These are phyloP conservation scores for Zalaria sp. DNA, from an alignment of 2,329 filamentous ascomycete genomes.

Conservation along the genomic window DNA sequence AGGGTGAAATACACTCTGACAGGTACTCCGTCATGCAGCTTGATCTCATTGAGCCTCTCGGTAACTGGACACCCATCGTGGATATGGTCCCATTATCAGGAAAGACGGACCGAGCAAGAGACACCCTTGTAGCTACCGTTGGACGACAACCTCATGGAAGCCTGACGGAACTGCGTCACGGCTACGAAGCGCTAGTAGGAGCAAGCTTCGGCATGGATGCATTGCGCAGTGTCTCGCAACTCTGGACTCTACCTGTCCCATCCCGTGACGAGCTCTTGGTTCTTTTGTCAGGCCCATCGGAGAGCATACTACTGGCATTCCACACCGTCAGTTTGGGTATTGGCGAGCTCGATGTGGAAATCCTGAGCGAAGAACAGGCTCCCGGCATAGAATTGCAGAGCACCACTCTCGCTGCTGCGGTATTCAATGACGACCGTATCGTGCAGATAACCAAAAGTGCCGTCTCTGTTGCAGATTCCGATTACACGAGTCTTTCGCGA, in stretches of 20 bases:
- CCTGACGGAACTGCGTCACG: constrained; percentile 28
- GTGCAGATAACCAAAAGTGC: constrained; percentile 15
- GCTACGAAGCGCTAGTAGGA: constrained; percentile 23
- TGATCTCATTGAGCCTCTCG: constrained; percentile 26
- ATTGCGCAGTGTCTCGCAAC: constrained; percentile 13
- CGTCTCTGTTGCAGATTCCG: constrained; percentile 12
- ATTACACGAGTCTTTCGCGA: constrained; percentile 4
- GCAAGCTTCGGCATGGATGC: constrained; percentile 11
- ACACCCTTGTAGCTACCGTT: constrained; percentile 24
- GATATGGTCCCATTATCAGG: constrained; percentile 22
- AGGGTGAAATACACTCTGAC: too few relatives aligned
- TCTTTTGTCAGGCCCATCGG: constrained; percentile 19
- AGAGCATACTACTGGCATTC: constrained; percentile 4
- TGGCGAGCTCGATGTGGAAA: constrained; percentile 3
- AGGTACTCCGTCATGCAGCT: too few relatives aligned
- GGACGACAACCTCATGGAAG: constrained; percentile 28
- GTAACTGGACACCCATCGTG: constrained; percentile 43
- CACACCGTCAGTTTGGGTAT: constrained; percentile 1
- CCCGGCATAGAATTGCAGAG: constrained; percentile 11
- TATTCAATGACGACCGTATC: constrained; percentile 9
- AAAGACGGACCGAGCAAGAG: constrained; percentile 4
- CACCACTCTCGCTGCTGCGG: constrained; percentile 13
- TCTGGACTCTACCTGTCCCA: constrained; percentile 23
- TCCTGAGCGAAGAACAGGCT: background rate
- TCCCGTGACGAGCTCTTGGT: constrained; percentile 19